Base-by-base conservation (phyloP, 176 grass and related monocot species). In the Musa beccarii region DNA sequence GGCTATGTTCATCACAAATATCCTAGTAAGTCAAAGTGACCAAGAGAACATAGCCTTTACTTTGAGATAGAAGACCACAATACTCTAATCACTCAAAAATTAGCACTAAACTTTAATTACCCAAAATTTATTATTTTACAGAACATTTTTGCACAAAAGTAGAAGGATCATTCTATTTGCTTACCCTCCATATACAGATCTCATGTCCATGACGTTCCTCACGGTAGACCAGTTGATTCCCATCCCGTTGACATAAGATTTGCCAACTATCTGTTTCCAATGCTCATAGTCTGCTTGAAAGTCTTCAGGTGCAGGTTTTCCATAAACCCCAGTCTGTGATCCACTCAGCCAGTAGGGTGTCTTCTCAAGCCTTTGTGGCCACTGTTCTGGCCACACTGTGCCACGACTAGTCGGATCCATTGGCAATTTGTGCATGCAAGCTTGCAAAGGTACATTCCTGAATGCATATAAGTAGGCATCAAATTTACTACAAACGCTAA, bases 151-250 rank as follows among this genome's bases (percentile, higher is more conserved):
- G 49, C 13, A 49, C 43, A 74, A 29, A 34, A 29, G 0, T 9
- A 29, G 29, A n/a, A 76, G 25, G 7, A 68, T 59, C 11, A 24
- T 57, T 25, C 23, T 24, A 52, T 50, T 17, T 49, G 74, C 86
- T 84, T 89, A 96, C 92, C 92, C 92, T 83, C 89, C 92, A 61
- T 96, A 96, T 51, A 86, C 87, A 70, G 89, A 80, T 84, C 84
- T 87, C 92, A 96, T 96, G 54, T 96, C 92, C 89, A 96, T 96
- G 73, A 92, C 87, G 79, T 92, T 92, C 82, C 92, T 88, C 71
- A 89, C 79, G 69, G 75, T 78, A 16, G 81, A 86, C 89, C 92
- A 96, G 51, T 92, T 69, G 52, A 96, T 86, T 54, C 92, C 89
- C 63, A 92, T n/a, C 49, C 83, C 78, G 24, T 84, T 75, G 65